phyloP scores from a whole-genome alignment of 352 stramenopile species.

The Phytopythium sindhum region DNA sequence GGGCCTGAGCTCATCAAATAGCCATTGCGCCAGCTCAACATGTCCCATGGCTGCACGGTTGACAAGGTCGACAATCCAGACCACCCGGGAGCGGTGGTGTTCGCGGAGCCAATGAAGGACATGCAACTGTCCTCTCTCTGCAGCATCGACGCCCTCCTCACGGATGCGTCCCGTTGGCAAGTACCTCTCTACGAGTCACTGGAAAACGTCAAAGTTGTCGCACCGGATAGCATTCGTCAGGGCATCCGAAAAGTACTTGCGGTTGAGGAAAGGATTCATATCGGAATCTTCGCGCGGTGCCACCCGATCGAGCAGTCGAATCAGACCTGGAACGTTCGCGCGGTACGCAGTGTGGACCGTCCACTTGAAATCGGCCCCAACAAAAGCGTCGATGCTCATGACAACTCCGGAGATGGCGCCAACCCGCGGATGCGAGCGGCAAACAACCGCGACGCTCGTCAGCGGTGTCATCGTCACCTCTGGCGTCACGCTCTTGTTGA shows the following conservation, averaged over 20 bases:
- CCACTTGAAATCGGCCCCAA: background rate
- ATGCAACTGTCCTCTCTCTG: background rate
- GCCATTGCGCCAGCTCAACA: background rate
- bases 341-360: background rate
- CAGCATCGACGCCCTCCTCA: background rate
- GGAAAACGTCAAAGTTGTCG: no score
- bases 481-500: no score
- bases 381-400: background rate
- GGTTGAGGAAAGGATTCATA: background rate
- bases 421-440: background rate
- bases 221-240: background rate
- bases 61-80: background rate
- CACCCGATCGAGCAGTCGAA: background rate
- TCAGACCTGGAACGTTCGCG: background rate
- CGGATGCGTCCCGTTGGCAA: background rate
- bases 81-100: background rate
- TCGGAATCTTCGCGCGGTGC: background rate
- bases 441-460: background rate
- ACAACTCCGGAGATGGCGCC: background rate
- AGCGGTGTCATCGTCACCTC: background rate
- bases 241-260: background rate
- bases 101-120: background rate
- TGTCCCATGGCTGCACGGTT: background rate
- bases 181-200: background rate
- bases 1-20: no score